Base-by-base conservation (phyloP, 1,284 basidiomycete species). In the Hemileia vastatrix region DNA sequence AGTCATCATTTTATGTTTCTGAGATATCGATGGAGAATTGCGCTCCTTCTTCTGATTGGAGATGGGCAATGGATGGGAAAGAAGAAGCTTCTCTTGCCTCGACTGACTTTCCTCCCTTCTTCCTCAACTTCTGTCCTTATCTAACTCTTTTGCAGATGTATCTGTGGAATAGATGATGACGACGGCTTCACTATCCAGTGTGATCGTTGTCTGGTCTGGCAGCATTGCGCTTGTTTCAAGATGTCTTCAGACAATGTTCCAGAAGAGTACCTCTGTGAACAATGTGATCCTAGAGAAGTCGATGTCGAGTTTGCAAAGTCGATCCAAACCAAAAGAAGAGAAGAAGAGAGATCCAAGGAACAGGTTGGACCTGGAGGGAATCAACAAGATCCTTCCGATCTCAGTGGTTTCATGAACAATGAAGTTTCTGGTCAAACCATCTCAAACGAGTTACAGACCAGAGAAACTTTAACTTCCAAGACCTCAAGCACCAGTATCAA, bases 181-280 rank as follows among this genome's bases (percentile, higher is more conserved):
- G 90, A 93, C 74, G 91, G 90, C 15, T 91, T 90, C 77, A 88
- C 86, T 13, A 90, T 95, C 64, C 88, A 88, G 23, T 96, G 92
- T 77, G 92, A 95, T 75, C 78, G 81, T 58, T 96, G 92, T 76
- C 82, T 82, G 21, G 83, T 88, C n/a, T 95, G 91, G 91, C 88
- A 88, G 71, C 91, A 95, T 77, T 87, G 84, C 4, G 85, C 86
- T 3, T 94, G 92, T 76, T 90, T 93, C 70, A 86, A 90, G 70
- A 77, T 79, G 19, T 78, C 83, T 54, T 82, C 81, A 45, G 77
- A 79, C 31, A 79, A 81, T 31, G 85, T 90, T 0, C 89, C 90
- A 0, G 88, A 92, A 66, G 80, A 70, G 62, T 78, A 78, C 64
- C 68, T 74, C 6, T 78, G 77, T 68, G 76, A 78, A 50, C 62